These are phyloP conservation scores for Yamadazyma philogaea DNA, from an alignment of 805 yeast species.

Conservation along the genomic window DNA sequence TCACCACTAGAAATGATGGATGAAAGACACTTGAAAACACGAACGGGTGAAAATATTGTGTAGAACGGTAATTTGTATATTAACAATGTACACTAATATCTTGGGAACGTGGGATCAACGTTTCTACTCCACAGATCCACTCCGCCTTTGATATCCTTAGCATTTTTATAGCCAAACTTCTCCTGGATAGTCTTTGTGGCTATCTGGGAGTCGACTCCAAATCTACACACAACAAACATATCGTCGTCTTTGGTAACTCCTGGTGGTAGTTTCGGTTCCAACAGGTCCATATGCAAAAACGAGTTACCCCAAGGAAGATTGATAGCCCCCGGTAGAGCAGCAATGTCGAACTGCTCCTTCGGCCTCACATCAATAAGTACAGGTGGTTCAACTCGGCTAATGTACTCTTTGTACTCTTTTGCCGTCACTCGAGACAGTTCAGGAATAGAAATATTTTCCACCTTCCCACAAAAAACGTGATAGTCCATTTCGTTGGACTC, in stretches of 20 bases:
- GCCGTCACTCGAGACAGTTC: constrained; percentile 45
- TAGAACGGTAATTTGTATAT: background rate
- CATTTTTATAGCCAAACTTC: constrained; percentile 46
- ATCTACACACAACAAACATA: constrained; percentile 71
- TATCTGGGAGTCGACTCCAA: constrained; percentile 86
- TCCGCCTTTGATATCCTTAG: constrained; percentile 77
- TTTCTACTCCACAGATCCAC: constrained; percentile 60
- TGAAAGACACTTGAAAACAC: too few species aligned
- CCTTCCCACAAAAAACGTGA: constrained; percentile 68
- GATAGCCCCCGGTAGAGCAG: constrained; percentile 54
- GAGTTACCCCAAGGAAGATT: constrained; percentile 59
- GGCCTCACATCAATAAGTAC: constrained; percentile 79
- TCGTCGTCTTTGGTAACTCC: constrained; percentile 15
- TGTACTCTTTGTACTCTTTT: constrained; percentile 27
- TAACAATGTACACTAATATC: constrained; percentile 44
- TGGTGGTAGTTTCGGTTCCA: constrained; percentile 15
- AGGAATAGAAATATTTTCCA: constrained; percentile 44
- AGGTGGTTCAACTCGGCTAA: constrained; percentile 6
- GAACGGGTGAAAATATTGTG: too few species aligned
- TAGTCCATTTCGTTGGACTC: constrained; percentile 55
- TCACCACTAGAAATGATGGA: too few species aligned
- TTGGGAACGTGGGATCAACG: constrained; percentile 61
- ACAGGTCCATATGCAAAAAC: constrained; percentile 25
- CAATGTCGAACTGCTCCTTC: constrained; percentile 66
- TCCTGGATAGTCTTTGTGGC: constrained; percentile 60